Conservation (phyloP, 225 moss, liverwort and hornwort species). For the Sphagnum tenellum region DNA sequence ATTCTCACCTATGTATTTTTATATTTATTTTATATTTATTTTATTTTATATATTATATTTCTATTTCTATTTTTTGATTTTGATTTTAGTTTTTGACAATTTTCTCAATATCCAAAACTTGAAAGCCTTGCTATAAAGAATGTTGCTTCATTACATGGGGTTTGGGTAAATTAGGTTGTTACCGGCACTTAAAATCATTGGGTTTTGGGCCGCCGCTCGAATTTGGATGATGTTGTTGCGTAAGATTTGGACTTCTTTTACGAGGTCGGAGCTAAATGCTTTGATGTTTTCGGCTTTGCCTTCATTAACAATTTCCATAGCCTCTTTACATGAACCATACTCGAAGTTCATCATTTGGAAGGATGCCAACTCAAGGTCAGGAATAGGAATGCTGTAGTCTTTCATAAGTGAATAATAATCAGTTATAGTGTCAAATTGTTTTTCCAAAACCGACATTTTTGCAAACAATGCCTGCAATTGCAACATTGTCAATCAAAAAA, state of each 20-base stretch:
- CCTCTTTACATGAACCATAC: conserved; percentile 61
- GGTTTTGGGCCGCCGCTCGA: conserved; percentile 55
- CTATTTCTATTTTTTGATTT: no score
- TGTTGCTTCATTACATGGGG: no score
- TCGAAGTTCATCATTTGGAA: conserved; percentile 56
- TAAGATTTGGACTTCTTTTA: conserved; percentile 52
- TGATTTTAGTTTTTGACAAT: no score
- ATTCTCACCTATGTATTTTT: no score
- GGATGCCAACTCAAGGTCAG: conserved; percentile 56
- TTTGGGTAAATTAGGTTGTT: no score
- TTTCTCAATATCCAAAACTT: no score
- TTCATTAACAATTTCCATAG: conserved; percentile 61
- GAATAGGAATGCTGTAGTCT: conserved; percentile 54
- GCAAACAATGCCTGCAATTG: conserved; percentile 28
- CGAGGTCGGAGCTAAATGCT: conserved; percentile 53
- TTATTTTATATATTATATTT: no score
- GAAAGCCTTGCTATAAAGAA: no score
- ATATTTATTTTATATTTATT: no score
- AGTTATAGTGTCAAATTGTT: conserved; percentile 48
- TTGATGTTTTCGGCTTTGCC: conserved; percentile 64
- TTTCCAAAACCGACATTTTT: conserved; percentile 37
- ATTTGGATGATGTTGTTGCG: conserved; percentile 57
- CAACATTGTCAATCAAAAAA: not conserved
- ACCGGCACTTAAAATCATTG: conserved; percentile 64
- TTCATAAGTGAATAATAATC: conserved; percentile 60